Evolutionary conservation across 2,329 filamentous ascomycete species (phyloP), one percentile per base, ranked within the genome.

Genomic region (Xylariaceae sp.): DNA sequence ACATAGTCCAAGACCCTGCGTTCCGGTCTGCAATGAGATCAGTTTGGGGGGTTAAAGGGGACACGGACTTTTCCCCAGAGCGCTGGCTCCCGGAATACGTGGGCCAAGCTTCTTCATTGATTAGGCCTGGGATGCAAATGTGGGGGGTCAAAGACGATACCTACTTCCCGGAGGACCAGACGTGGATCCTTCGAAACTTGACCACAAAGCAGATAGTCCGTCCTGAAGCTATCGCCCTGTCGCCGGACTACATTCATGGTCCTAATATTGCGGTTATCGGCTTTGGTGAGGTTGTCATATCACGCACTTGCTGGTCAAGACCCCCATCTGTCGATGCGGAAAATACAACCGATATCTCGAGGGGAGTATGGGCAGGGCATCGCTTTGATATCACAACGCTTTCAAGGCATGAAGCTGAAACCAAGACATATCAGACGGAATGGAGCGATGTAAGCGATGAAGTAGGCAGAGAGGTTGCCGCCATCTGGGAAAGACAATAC

Each of bases 181-280:
- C 43, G 5, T 70, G 65, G 67, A 57, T 70, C 47, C 58, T 71
- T 22, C 62, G 69, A 34, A 70, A 70, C 53, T 22, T 70, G 42
- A 68, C 67, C 1, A 68, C 60, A 5, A 64, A 65, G 32, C 60
- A 70, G 41, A 69, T 66, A 21, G 65, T 71, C 36, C 63, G 63
- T 42, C 48, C 65, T n/a, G 37, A 47, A 12, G 39, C 47, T 8
- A 55, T 55, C 19, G 53, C 48, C 45, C 16, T 47, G 26, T 52
- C 43, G 13, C 49, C 43, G 3, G 36, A 47, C 9, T 63, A 60
- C 42, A 63, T 69, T 30, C 51, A 59, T 18, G 67, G 67, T 8
- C 67, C 69, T 12, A 48, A 62, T 32, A 69, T 70, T 22, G 34
- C 55, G 2, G 51, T 56, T 16, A 29, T 69, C 15, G 64, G 66